These are phyloP conservation scores for Prosopis cineraria DNA, from an alignment of 306 rosid species.

Conservation along the genomic window DNA sequence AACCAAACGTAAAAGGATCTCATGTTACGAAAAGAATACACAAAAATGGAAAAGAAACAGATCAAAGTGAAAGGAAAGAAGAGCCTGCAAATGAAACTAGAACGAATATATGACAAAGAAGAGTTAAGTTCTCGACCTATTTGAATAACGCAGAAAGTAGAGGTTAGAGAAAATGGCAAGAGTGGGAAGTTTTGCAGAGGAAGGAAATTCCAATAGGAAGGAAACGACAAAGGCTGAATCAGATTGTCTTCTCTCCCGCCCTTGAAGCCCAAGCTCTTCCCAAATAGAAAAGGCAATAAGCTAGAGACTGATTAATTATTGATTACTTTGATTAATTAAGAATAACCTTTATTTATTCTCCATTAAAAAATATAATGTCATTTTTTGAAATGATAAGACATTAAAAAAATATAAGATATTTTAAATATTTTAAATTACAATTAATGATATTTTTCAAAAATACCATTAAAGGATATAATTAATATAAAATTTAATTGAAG, in stretches of 20 bases:
- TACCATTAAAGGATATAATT: too few relatives aligned
- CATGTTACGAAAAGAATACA: neutral
- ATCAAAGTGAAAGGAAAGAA: neutral
- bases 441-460: too few relatives aligned
- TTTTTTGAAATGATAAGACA: too few relatives aligned
- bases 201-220: neutral
- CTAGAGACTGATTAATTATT: neutral
- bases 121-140: neutral
- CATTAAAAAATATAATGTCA: too few relatives aligned
- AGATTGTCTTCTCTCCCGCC: neutral
- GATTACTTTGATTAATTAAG: neutral
- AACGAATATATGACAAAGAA: neutral
- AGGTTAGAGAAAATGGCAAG: neutral
- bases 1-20: slow-evolving; percentile 22
- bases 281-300: neutral
- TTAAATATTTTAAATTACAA: too few relatives aligned
- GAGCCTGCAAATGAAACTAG: neutral
- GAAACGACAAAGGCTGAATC: neutral
- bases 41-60: neutral
- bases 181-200: neutral
- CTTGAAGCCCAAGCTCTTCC: neutral
- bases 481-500: too few relatives aligned
- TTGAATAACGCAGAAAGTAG: neutral
- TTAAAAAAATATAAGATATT: too few relatives aligned
- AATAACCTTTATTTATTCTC: too few relatives aligned